Conservation (phyloP, 2,329 filamentous ascomycete species). For the Trichocomaceae sp. region DNA sequence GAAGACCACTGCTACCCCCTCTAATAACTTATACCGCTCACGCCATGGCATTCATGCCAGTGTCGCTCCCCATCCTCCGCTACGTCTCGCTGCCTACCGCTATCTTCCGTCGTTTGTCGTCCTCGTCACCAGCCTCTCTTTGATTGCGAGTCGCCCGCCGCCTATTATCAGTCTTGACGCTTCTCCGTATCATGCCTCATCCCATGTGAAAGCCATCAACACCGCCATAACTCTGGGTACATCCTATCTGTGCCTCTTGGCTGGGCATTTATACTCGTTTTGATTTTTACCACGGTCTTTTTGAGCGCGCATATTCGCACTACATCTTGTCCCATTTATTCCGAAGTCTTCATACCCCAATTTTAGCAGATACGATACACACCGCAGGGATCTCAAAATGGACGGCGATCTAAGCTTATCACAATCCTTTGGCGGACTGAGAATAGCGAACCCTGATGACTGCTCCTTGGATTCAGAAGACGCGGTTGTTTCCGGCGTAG, state of each 20-base stretch:
- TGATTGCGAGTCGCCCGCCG: conserved; percentile 13
- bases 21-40: background rate
- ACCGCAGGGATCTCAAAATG: conserved; percentile 50
- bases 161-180: conserved; percentile 1
- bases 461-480: conserved; percentile 41
- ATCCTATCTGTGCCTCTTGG: conserved; percentile 12
- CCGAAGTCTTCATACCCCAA: background rate
- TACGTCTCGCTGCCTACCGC: conserved; percentile 8
- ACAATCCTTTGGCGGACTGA: conserved; percentile 83
- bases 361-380: background rate
- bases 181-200: conserved; percentile 9
- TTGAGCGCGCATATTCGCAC: background rate
- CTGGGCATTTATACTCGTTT: background rate
- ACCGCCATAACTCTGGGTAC: conserved; percentile 23
- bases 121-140: conserved; percentile 18
- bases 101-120: conserved; percentile 12
- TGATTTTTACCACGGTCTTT: background rate
- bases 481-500: conserved; percentile 13
- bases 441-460: conserved; percentile 94
- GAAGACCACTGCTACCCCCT: conserved; percentile 4
- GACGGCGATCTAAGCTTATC: conserved; percentile 89
- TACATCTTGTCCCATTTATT: background rate
- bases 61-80: conserved; percentile 7
- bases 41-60: background rate
- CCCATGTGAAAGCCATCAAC: conserved; percentile 25